Base-by-base conservation (phyloP, 805 yeast species). In the Kurtzmaniella cleridarum region DNA sequence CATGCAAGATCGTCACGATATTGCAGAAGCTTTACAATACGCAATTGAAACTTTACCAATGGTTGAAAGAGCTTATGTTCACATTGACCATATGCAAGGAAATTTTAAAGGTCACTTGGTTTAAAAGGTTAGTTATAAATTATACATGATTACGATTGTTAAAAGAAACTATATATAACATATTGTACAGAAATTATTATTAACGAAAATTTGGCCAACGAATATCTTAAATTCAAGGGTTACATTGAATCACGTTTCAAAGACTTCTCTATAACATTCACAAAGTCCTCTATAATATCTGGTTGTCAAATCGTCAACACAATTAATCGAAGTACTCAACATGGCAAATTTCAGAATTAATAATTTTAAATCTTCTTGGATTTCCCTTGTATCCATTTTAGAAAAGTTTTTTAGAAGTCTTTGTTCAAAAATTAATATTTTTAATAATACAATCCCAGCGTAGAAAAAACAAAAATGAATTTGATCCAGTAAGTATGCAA, bases 21-120 rank as follows among this genome's bases (percentile, higher is more conserved):
- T 85, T 27, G 95, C 87, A 3, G 95, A 84, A 57, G 81, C 90
- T 0, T 61, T 85, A 33, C 95, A 85, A 58, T 85, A 84, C 51
- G 84, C 93, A 1, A 68, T 85, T 18, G 95, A 85, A 47, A 78
- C 89, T 0, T 62, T 85, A 42, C 89, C 91, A 0, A 75, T 69
- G 56, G 89, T 85, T 2, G 91, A 85, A 53, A 66, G 95, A 38
- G 88, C 90, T 1, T 85, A 81, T 66, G 93, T 85, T 13, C 95
- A 85, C 54, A 69, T 84, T 26, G 95, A 85, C 49, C 79, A 79
- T 41, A 65, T 66, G 71, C 66, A 59, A 41, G 71, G 71, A 11
- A 67, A 67, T 41, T 67, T 49, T 51, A 60, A 60, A 43, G 73
- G 73, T 3, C 73, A 67, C 42, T 53, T 67, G 42, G 57, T 53